Conservation (phyloP, 768 basidiomycete genomes). For the Trametes villosa region DNA sequence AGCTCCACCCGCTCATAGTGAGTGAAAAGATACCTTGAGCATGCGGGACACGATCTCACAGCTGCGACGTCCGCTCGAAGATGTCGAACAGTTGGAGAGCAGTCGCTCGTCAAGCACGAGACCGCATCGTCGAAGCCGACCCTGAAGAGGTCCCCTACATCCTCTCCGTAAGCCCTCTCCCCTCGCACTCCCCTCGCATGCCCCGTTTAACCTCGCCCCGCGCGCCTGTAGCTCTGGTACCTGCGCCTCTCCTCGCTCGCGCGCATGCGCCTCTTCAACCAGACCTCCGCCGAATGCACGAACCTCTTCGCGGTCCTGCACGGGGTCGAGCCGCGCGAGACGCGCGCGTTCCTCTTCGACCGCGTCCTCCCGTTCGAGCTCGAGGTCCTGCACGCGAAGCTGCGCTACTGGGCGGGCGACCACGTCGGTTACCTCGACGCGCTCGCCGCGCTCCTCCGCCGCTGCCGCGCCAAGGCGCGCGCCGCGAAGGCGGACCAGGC, state of each 20-base stretch:
- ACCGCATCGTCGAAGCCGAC: slow-evolving; percentile 70
- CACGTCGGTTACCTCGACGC: slow-evolving; percentile 80
- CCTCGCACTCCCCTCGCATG: background rate
- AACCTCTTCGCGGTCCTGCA: slow-evolving; percentile 77
- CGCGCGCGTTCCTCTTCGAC: slow-evolving; percentile 64
- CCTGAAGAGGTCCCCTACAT: slow-evolving; percentile 69
- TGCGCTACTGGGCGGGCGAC: slow-evolving; percentile 84
- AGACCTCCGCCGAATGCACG: slow-evolving; percentile 82
- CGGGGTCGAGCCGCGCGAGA: slow-evolving; percentile 28
- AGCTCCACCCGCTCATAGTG: slow-evolving; percentile 83
- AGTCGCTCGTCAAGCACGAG: slow-evolving; percentile 82
- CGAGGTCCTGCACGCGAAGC: slow-evolving; percentile 70
- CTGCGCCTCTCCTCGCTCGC: slow-evolving; percentile 79
- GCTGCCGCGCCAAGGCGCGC: slow-evolving; percentile 55
- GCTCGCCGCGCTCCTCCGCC: slow-evolving; percentile 61
- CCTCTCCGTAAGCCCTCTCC: slow-evolving; percentile 58
- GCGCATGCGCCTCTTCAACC: slow-evolving; percentile 83
- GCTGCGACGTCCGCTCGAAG: slow-evolving; percentile 41
- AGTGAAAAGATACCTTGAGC: slow-evolving; percentile 37
- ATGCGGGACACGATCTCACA: background rate
- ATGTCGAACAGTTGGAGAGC: slow-evolving; percentile 91
- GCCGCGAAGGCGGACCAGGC: slow-evolving; percentile 35
- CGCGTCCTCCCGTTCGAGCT: slow-evolving; percentile 59
- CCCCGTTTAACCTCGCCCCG: background rate
- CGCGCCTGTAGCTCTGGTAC: slow-evolving; percentile 69